Base-by-base conservation (phyloP, 1,284 basidiomycete genomes). In the Heterobasidion occidentale region DNA sequence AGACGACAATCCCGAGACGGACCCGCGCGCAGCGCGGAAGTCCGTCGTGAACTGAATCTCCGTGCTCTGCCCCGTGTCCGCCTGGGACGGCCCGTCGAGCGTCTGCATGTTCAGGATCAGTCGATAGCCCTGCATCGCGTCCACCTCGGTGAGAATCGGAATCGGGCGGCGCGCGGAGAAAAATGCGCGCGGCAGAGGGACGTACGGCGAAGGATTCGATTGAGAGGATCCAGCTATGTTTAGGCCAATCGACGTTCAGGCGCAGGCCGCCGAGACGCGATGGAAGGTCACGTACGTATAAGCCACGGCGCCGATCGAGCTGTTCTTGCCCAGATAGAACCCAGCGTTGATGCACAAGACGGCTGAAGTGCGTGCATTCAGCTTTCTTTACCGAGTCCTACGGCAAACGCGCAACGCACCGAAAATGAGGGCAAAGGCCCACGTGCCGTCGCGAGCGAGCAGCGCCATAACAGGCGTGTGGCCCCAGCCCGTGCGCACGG, bases 391-490 rank as follows among this genome's bases (percentile, higher is more conserved):
- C 17, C 20, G n/a, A 19, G 19, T 9, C 6, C 17, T 44, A 5
- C 35, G 8, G 11, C 17, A n/a, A 14, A 46, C 9, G 27, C 44
- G 20, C n/a, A 7, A 44, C 63, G 27, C 47, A 70, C 70, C 56
- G 57, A 67, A 64, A 35, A 63, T 62, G 44, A 66, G 54, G 9
- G 56, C 47, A 48, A 66, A 68, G 2, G 67, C 67, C 59, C 67
- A 65, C 12, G 69, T 68, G 7, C 72, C 69, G 56, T 74, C 74
- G 36, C 73, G 68, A 17, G 72, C 62, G 36, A 74, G 58, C n/a
- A 71, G 59, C 5, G 56, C 60, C 27, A 74, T 44, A 8, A 74
- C 62, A 11, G 65, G 63, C 2, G 64, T 64, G 46, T 65, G 60
- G 9, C 64, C 65, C 67, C 69, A 71, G 9, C 71, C 70, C 5